Base-by-base conservation (phyloP, 108 stramenopile genomes). In the Chaetoceros muelleri region DNA sequence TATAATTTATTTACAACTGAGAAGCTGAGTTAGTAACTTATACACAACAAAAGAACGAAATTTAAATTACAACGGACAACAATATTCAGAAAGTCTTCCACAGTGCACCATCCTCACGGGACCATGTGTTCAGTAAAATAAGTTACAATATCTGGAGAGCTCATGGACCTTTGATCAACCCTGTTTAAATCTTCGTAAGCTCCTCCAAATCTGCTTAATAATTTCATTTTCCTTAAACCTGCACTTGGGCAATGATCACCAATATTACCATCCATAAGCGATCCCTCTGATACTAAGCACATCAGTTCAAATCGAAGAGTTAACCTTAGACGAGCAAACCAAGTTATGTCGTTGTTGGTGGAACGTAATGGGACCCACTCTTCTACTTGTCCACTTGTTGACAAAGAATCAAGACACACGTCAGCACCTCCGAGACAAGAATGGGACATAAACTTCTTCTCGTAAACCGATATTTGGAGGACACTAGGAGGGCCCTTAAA, bases 381-480 rank as follows among this genome's bases (percentile, higher is more conserved):
- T 62, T 91, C 90, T 1, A 91, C 64, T 61, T 91, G 90, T 2
- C 90, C 85, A 28, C 82, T 86, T 20, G 75, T 71, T 45, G 72
- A 58, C 24, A 88, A 57, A 24, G 80, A 84, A 51, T 92, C 82
- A 17, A 86, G 65, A 44, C 70, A 73, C 18, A 92, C 67, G 59
- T 92, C 90, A 3, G 90, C 90, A 28, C 77, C 69, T 18, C 90
- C 90, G 10, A 92, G 66, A 24, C 66, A 68, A 29, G 70, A 48
- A 64, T 87, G 85, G 46, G 79, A 82, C 81, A 93, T 80, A 47
- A 93, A 86, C 53, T 88, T 93, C 71, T 87, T 89, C 67, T 93
- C 91, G 30, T 83, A 93, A 8, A 87, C 91, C 13, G 87, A 76
- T 10, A 93, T 34, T 64, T 88, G 85, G 27, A 93, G 73, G 28